These are phyloP conservation scores for Sanghuangporus weigelae DNA, from an alignment of 1,284 basidiomycete genomes.

Conservation along the genomic window DNA sequence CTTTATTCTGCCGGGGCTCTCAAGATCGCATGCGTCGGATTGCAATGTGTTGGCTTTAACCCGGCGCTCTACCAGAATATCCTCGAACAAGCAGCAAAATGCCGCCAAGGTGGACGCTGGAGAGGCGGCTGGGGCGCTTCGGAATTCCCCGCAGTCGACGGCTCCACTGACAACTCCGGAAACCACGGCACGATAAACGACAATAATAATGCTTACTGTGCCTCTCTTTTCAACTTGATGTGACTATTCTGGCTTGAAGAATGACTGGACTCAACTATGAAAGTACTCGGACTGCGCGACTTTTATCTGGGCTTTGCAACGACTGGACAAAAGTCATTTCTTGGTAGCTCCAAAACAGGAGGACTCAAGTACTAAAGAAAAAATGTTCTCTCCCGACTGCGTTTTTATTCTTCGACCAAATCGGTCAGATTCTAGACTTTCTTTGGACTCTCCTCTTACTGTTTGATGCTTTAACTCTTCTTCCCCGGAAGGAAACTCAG, in stretches of 20 bases:
- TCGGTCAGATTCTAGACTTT: not conserved
- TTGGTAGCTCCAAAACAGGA: not conserved
- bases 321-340: not conserved
- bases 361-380: not conserved
- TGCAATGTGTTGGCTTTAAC: constrained; percentile 73
- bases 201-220: not conserved
- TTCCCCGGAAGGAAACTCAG: not conserved
- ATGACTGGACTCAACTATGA: not conserved
- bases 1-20: constrained; percentile 67
- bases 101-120: constrained; percentile 25
- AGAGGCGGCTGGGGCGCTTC: constrained; percentile 11
- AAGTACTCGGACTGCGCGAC: not conserved
- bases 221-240: constrained; percentile 13
- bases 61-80: constrained; percentile 49
- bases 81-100: constrained; percentile 57
- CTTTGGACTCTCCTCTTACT: not conserved
- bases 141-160: constrained; percentile 1
- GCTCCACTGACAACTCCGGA: not conserved
- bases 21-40: constrained; percentile 61
- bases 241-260: not conserved
- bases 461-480: not conserved
- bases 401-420: not conserved
- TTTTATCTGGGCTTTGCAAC: not conserved
- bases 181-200: not conserved
- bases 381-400: not conserved